Conservation (phyloP, 306 rosid genomes). For the Macrotyloma uniflorum region DNA sequence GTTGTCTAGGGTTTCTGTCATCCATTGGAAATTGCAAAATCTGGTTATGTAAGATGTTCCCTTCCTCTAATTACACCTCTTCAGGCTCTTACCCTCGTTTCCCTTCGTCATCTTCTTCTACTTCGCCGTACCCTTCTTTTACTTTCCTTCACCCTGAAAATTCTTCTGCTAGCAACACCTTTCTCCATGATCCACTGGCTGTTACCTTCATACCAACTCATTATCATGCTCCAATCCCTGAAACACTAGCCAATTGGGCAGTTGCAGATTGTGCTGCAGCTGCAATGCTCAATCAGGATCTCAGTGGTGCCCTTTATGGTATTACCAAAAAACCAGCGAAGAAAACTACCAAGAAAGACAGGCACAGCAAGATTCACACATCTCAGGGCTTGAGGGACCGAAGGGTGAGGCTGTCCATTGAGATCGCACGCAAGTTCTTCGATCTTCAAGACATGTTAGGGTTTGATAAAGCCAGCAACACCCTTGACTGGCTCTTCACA, state of each 20-base stretch:
- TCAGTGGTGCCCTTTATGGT: neutral
- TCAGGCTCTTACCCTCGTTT: slow-evolving; percentile 58
- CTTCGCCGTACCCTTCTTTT: slow-evolving; percentile 42
- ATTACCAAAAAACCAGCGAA: slow-evolving; percentile 4
- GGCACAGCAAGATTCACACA: slow-evolving; percentile 91
- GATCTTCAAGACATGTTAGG: slow-evolving; percentile 95
- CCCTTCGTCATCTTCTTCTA: slow-evolving; percentile 41
- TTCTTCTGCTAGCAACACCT: slow-evolving; percentile 32
- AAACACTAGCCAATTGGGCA: slow-evolving; percentile 41
- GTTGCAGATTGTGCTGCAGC: slow-evolving; percentile 37
- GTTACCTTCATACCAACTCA: slow-evolving; percentile 40
- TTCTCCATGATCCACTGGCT: slow-evolving; percentile 43
- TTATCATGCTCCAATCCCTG: slow-evolving; percentile 40
- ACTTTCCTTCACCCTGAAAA: slow-evolving; percentile 41
- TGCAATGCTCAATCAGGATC: slow-evolving; percentile 39
- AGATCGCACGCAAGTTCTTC: slow-evolving; percentile 78
- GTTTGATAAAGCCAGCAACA: slow-evolving; percentile 88
- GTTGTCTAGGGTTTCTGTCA: slow-evolving; percentile 31
- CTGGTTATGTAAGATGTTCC: slow-evolving; percentile 52
- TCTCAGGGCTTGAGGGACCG: slow-evolving; percentile 86
- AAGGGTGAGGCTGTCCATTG: slow-evolving; percentile 78
- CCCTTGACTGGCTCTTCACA: slow-evolving; percentile 82
- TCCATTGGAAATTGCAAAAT: slow-evolving; percentile 18
- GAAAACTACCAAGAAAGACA: slow-evolving; percentile 63
- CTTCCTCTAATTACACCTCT: slow-evolving; percentile 43